Evolutionary conservation across 345 rosid species (phyloP).

Genomic region (Eucalyptus virginea): DNA sequence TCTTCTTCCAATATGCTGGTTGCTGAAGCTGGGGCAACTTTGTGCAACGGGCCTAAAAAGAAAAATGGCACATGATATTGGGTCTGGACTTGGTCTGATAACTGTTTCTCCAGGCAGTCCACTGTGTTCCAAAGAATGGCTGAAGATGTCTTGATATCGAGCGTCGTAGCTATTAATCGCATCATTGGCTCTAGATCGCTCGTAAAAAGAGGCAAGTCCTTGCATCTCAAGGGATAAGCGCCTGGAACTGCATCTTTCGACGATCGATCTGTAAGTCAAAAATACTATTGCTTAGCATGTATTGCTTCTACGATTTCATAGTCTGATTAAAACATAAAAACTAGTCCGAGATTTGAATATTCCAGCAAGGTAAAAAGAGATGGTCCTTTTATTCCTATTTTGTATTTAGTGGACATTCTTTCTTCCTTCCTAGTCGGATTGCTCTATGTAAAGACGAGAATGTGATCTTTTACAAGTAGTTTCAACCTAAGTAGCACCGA

Average conservation of each 20-base stretch:
- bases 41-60: not conserved
- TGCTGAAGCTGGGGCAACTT: not conserved
- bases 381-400: not conserved
- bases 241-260: not conserved
- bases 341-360: not conserved
- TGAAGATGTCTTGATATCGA: not conserved
- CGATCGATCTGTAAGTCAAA: not conserved
- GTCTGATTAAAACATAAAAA: not conserved
- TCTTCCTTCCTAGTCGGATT: not conserved
- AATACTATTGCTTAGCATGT: not conserved
- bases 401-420: not conserved
- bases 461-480: not conserved
- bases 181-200: not conserved
- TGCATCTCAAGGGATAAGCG: not conserved
- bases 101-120: not conserved
- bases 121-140: not conserved
- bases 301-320: not conserved
- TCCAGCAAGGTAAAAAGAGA: not conserved
- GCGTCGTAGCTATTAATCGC: not conserved
- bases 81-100: not conserved
- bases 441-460: not conserved
- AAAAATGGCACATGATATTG: not conserved
- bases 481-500: not conserved
- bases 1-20: not conserved
- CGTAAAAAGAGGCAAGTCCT: not conserved